A percentile compares a stretch with the other conserved stretches of the same genome.
Conservation (phyloP, 148 eudicot species). For the Camellia japonica region DNA sequence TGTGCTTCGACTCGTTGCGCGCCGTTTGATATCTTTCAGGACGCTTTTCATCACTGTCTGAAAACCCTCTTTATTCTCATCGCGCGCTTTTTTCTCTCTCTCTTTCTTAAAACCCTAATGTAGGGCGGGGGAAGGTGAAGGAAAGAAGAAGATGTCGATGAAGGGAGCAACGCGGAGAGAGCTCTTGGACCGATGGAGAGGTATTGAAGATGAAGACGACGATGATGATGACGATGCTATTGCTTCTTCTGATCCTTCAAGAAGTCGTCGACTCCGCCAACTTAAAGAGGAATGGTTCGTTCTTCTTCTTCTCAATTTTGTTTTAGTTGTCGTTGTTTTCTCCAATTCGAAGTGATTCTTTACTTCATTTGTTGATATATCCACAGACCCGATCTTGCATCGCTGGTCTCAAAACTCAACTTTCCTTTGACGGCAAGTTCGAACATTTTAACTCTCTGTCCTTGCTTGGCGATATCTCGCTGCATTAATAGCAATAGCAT, state of each 20-base stretch:
- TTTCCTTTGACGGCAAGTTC: too few relatives aligned
- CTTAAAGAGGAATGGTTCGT: slow-evolving; percentile 72
- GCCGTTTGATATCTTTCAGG: too few relatives aligned
- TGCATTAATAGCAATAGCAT: too few relatives aligned
- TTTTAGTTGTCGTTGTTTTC: neutral
- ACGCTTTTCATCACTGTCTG: too few relatives aligned
- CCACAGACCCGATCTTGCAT: too few relatives aligned
- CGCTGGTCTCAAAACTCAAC: too few relatives aligned
- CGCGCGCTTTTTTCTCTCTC: neutral
- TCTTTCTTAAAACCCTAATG: slow-evolving; percentile 1
- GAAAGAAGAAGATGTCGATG: slow-evolving; percentile 29
- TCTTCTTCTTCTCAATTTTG: neutral
- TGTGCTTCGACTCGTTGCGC: too few relatives aligned
- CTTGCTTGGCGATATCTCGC: too few relatives aligned
- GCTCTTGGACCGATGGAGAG: slow-evolving; percentile 78
- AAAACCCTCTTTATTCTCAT: neutral
- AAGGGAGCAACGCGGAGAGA: slow-evolving; percentile 38
- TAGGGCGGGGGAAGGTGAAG: neutral
- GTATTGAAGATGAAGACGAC: slow-evolving; percentile 57
- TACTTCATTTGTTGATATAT: too few relatives aligned
- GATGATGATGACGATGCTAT: slow-evolving; percentile 30
- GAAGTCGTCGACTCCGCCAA: slow-evolving; percentile 45
- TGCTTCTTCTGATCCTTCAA: slow-evolving; percentile 25
- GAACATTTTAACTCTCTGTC: too few relatives aligned
- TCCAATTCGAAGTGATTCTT: neutral